These are phyloP conservation scores for Aspergillus panamensis DNA, from an alignment of 495 filamentous ascomycete genomes.

Conservation along the genomic window DNA sequence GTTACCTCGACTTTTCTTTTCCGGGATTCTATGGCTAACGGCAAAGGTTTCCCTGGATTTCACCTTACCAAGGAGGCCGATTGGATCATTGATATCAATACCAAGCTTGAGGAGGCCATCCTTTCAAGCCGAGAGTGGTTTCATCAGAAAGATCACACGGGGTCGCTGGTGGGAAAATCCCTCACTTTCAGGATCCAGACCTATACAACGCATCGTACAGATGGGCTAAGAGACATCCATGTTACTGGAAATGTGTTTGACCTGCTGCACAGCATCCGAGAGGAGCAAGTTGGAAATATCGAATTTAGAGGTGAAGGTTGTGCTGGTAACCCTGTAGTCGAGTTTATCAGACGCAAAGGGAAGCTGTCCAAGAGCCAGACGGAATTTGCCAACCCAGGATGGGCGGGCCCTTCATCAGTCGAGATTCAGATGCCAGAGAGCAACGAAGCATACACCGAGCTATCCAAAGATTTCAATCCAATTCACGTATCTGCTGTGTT, in stretches of 20 bases:
- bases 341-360: slow-evolving; percentile 32
- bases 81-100: slow-evolving; percentile 12
- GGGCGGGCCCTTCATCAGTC: slow-evolving; percentile 12
- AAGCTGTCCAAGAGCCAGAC: slow-evolving; percentile 2
- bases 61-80: slow-evolving; percentile 14
- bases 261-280: background rate
- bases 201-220: slow-evolving; percentile 6
- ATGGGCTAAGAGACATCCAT: slow-evolving; percentile 6
- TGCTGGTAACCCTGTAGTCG: slow-evolving; percentile 31
- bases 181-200: slow-evolving; percentile 21
- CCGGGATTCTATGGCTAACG: slow-evolving; percentile 15
- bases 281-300: slow-evolving; percentile 8
- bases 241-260: slow-evolving; percentile 13
- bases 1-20: slow-evolving; percentile 31
- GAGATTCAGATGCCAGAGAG: slow-evolving; percentile 24
- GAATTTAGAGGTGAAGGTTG: slow-evolving; percentile 14
- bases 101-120: slow-evolving; percentile 17
- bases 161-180: slow-evolving; percentile 20
- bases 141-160: slow-evolving; percentile 1
- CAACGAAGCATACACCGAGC: slow-evolving; percentile 27
- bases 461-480: slow-evolving; percentile 38
- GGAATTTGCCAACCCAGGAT: slow-evolving; percentile 15
- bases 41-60: slow-evolving; percentile 14
- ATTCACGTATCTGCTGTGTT: slow-evolving; percentile 35
- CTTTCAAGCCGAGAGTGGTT: slow-evolving; percentile 27